These are phyloP conservation scores for Aureobasidium lini DNA, from an alignment of 2,329 filamentous ascomycete species.

Conservation along the genomic window DNA sequence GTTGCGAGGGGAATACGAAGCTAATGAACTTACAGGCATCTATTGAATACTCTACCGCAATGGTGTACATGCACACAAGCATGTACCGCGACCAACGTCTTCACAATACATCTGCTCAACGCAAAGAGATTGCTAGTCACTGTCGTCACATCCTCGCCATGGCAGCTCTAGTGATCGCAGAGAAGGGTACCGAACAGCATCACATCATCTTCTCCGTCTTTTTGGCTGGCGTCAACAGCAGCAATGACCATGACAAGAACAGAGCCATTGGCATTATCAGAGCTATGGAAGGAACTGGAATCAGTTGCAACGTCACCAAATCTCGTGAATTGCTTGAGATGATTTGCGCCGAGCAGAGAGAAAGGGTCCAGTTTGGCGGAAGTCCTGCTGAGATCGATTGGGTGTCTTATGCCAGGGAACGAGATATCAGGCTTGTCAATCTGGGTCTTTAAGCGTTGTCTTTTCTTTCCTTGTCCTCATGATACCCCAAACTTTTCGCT, in stretches of 20 bases:
- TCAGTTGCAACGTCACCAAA: slow-evolving; percentile 41
- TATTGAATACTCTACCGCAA: slow-evolving; percentile 20
- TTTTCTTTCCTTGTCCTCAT: not conserved
- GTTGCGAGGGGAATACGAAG: not conserved
- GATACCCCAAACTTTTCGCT: not conserved
- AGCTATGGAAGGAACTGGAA: slow-evolving; percentile 39
- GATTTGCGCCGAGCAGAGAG: slow-evolving; percentile 42
- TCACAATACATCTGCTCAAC: slow-evolving; percentile 18
- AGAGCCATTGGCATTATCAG: slow-evolving; percentile 42
- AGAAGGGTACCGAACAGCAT: slow-evolving; percentile 24
- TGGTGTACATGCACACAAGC: slow-evolving; percentile 47
- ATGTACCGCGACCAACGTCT: slow-evolving; percentile 44
- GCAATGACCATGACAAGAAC: slow-evolving; percentile 36
- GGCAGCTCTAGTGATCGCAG: slow-evolving; percentile 22
- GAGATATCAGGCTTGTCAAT: slow-evolving; percentile 42
- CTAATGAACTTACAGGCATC: not conserved
- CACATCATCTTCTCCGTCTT: slow-evolving; percentile 48
- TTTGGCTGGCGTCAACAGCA: slow-evolving; percentile 43
- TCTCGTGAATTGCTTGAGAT: slow-evolving; percentile 40
- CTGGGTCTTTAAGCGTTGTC: slow-evolving; percentile 33
- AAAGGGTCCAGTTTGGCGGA: slow-evolving; percentile 32
- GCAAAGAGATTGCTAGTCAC: slow-evolving; percentile 21
- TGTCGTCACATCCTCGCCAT: slow-evolving; percentile 38
- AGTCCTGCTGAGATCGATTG: slow-evolving; percentile 43
- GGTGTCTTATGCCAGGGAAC: slow-evolving; percentile 40